phyloP scores from a whole-genome alignment of 768 basidiomycete genomes.

The Panellus pusillus region DNA sequence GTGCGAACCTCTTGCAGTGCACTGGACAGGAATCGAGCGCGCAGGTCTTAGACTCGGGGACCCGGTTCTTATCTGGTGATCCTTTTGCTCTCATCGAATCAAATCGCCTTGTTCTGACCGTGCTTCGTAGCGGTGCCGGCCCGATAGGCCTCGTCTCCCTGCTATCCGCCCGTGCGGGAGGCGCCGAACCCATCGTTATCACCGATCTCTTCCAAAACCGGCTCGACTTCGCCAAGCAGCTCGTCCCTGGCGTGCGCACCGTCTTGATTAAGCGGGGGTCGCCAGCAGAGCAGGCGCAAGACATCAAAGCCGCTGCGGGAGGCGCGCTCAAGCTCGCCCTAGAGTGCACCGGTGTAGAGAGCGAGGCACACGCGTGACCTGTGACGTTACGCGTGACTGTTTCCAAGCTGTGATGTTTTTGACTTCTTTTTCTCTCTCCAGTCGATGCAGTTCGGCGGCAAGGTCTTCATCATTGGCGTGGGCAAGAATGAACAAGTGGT shows the following conservation, averaged over 20 bases:
- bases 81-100: not conserved
- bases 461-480: slow-evolving; percentile 71
- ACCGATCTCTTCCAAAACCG: slow-evolving; percentile 67
- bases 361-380: too few relatives aligned
- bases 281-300: slow-evolving; percentile 50
- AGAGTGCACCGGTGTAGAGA: slow-evolving; percentile 67
- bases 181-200: slow-evolving; percentile 68
- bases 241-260: slow-evolving; percentile 59
- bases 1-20: slow-evolving; percentile 71
- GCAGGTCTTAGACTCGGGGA: slow-evolving; percentile 66
- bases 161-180: slow-evolving; percentile 64
- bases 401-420: too few relatives aligned
- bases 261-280: slow-evolving; percentile 51
- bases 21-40: slow-evolving; percentile 65
- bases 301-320: slow-evolving; percentile 53
- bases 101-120: not conserved
- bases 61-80: slow-evolving; percentile 59
- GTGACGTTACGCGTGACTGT: too few relatives aligned
- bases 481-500: slow-evolving; percentile 64
- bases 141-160: slow-evolving; percentile 66
- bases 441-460: slow-evolving; percentile 66
- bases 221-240: slow-evolving; percentile 62
- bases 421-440: slow-evolving; percentile 23
- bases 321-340: slow-evolving; percentile 51
- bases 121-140: slow-evolving; percentile 56